Evolutionary conservation across 225 moss, liverwort and hornwort genomes (phyloP).

Genomic region (Ulota crispa): DNA sequence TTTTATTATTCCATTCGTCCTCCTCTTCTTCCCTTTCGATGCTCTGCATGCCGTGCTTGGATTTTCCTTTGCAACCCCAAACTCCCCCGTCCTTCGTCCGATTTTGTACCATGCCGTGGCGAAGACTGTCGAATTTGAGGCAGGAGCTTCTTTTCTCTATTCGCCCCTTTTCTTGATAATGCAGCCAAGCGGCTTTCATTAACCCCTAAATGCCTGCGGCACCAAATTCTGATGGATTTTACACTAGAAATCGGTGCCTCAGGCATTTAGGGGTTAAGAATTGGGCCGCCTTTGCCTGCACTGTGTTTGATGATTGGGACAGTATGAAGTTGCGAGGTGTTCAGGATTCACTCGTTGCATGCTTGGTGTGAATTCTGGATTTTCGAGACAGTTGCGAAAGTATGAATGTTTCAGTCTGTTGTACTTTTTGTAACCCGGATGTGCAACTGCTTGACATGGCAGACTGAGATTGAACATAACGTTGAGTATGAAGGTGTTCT

Average conservation of each 20-base stretch:
- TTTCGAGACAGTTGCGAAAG: background rate
- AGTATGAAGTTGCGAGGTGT: background rate
- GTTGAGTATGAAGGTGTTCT: constrained; percentile 24
- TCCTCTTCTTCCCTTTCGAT: background rate
- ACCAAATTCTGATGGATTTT: no score
- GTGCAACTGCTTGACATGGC: constrained; percentile 31
- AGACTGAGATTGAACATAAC: constrained; percentile 37
- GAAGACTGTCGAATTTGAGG: background rate
- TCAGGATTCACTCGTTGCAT: constrained; percentile 29
- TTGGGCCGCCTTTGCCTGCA: constrained; percentile 3
- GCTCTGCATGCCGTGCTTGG: background rate
- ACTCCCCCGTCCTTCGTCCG: background rate
- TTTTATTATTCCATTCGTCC: background rate
- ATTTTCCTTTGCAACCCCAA: background rate
- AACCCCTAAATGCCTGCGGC: no score
- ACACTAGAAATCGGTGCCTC: no score
- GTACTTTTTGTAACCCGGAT: constrained; percentile 9
- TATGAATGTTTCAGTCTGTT: background rate
- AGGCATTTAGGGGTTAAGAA: no score
- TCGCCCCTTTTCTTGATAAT: background rate
- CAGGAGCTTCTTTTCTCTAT: background rate
- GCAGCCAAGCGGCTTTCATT: background rate
- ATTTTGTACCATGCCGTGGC: background rate
- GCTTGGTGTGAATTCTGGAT: background rate
- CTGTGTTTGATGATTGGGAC: background rate